Percentiles rank a stretch among this genome's conserved stretches.
Evolutionary conservation across 805 yeast species (phyloP).

Genomic region (Monosporozyma unispora): DNA sequence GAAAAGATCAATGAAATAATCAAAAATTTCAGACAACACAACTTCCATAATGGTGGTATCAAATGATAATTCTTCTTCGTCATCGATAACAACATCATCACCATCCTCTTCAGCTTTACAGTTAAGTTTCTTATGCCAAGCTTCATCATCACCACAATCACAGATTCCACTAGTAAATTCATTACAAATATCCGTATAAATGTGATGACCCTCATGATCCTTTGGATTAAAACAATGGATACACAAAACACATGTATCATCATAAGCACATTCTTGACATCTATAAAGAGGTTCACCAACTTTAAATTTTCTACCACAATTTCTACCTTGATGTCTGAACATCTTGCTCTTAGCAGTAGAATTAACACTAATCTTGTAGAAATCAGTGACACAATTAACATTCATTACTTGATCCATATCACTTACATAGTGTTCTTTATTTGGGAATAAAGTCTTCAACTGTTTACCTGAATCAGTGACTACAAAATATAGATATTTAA

Average conservation of each 20-base stretch:
- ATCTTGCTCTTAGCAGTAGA: conserved; percentile 9
- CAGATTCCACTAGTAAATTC: conserved; percentile 51
- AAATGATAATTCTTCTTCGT: conserved; percentile 19
- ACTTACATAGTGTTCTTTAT: conserved; percentile 11
- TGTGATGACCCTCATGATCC: conserved; percentile 62
- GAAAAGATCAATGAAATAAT: conserved; percentile 36
- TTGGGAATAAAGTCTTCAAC: conserved; percentile 29
- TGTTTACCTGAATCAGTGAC: conserved; percentile 34
- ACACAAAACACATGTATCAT: conserved; percentile 72
- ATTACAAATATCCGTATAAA: conserved; percentile 41
- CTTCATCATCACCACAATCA: conserved; percentile 65
- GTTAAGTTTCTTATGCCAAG: conserved; percentile 45
- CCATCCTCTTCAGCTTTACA: conserved; percentile 35
- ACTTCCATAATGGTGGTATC: conserved; percentile 16
- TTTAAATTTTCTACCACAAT: conserved; percentile 58
- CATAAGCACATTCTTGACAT: conserved; percentile 69
- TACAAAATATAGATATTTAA: conserved; percentile 27
- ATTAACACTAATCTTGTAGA: conserved; percentile 5
- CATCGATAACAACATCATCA: conserved; percentile 23
- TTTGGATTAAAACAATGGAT: conserved; percentile 59
- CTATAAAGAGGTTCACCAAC: conserved; percentile 60
- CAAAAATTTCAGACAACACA: conserved; percentile 29
- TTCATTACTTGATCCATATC: conserved; percentile 15
- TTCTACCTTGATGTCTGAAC: conserved; percentile 45
- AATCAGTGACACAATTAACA: conserved; percentile 8